These are phyloP conservation scores for Puccinia coronata DNA, from an alignment of 1,284 basidiomycete species.

Conservation along the genomic window DNA sequence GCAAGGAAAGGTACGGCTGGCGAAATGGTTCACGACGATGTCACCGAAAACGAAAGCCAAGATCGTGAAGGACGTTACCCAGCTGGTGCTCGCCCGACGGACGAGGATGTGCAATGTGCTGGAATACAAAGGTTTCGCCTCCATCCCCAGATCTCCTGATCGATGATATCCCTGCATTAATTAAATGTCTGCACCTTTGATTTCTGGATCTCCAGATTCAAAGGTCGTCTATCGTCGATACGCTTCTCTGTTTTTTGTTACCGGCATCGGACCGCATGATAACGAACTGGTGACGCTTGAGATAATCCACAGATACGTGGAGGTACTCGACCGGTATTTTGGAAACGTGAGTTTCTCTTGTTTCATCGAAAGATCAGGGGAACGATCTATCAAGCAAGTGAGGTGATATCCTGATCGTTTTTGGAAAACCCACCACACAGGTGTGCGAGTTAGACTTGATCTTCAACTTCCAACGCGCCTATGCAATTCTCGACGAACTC, in stretches of 20 bases:
- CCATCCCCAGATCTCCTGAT: background rate
- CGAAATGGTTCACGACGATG: constrained; percentile 99
- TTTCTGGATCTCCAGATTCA: constrained; percentile 64
- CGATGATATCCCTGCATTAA: background rate
- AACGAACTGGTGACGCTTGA: constrained; percentile 92
- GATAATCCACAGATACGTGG: constrained; percentile 97
- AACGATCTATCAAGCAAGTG: too few species aligned
- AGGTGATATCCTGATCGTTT: too few species aligned
- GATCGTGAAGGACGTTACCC: constrained; percentile 99
- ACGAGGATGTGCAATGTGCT: constrained; percentile 99
- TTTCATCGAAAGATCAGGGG: too few species aligned
- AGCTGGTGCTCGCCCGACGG: constrained; percentile 90
- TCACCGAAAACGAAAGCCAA: constrained; percentile 90
- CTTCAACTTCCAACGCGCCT: constrained; percentile 98
- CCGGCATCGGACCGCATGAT: constrained; percentile 82
- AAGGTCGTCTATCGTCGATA: constrained; percentile 98
- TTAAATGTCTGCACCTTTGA: too few species aligned
- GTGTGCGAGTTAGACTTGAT: constrained; percentile 97
- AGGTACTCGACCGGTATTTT: constrained; percentile 98
- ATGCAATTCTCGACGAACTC: constrained; percentile 95
- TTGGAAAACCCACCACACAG: too few species aligned
- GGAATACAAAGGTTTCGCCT: constrained; percentile 96
- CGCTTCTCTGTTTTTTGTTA: constrained; percentile 96
- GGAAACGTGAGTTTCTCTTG: constrained; percentile 71
- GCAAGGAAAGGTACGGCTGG: constrained; percentile 95